Conservation (phyloP, 75 land plant genomes). For the Cryptomeria japonica region DNA sequence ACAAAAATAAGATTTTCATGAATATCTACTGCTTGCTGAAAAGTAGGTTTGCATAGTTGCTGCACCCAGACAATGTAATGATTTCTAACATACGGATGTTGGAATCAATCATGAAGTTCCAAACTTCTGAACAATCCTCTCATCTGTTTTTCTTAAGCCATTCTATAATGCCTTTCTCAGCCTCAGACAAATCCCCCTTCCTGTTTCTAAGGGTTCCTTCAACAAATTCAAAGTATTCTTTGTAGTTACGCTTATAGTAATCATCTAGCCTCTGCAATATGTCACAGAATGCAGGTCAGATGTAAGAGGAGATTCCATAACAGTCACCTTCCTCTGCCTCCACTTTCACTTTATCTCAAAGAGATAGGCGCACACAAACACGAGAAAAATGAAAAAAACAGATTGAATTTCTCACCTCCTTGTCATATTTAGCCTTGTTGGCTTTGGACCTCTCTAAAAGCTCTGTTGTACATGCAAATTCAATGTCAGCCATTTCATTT, state of each 20-base stretch:
- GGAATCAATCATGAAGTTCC: background rate
- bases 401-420: slow-evolving; percentile 51
- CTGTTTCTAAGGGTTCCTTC: slow-evolving; percentile 53
- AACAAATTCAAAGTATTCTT: slow-evolving; percentile 79
- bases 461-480: slow-evolving; percentile 30
- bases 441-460: slow-evolving; percentile 72
- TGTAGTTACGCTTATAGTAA: slow-evolving; percentile 85
- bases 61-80: background rate
- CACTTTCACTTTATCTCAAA: background rate
- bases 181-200: slow-evolving; percentile 35
- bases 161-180: slow-evolving; percentile 62
- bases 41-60: background rate
- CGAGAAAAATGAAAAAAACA: background rate
- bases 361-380: background rate
- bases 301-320: background rate
- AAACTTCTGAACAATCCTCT: background rate
- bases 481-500: background rate
- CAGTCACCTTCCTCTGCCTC: background rate
- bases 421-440: slow-evolving; percentile 79
- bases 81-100: background rate
- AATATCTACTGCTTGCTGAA: background rate
- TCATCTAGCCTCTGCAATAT: slow-evolving; percentile 71
- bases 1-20: background rate
- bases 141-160: slow-evolving; percentile 60
- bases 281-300: background rate